Evolutionary conservation across 2,329 filamentous ascomycete genomes (phyloP).

Genomic region (Blastomyces silverae): DNA sequence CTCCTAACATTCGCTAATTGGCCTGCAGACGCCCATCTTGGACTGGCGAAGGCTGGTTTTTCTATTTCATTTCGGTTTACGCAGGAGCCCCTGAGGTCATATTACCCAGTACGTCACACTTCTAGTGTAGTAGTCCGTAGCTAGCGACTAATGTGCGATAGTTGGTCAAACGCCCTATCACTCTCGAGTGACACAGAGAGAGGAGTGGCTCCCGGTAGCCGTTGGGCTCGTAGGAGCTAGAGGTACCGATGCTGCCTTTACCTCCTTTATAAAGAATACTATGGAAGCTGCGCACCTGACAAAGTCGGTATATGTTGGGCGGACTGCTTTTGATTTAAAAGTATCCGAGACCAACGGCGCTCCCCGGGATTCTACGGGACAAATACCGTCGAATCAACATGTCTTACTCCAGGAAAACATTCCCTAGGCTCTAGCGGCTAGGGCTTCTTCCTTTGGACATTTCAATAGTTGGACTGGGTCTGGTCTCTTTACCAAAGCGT

Average conservation of each 20-base stretch:
- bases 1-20: neutral
- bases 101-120: neutral
- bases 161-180: slow-evolving; percentile 3
- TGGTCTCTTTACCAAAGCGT: neutral
- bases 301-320: neutral
- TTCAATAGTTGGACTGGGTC: neutral
- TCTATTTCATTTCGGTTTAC: slow-evolving; percentile 2
- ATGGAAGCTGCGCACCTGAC: neutral
- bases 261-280: neutral
- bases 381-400: neutral
- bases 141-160: neutral
- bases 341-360: neutral
- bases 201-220: neutral
- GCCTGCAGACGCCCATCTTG: neutral
- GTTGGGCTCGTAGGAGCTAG: neutral
- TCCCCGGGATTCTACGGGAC: neutral
- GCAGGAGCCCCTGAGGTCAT: neutral
- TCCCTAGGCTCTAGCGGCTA: neutral
- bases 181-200: neutral
- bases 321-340: neutral
- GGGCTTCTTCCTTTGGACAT: neutral
- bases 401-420: neutral
- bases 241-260: neutral
- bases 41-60: neutral
- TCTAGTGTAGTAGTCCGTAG: neutral